Evolutionary conservation across 352 stramenopile species (phyloP), one percentile per base, ranked within the genome.

Genomic region (Phytophthora quininea): DNA sequence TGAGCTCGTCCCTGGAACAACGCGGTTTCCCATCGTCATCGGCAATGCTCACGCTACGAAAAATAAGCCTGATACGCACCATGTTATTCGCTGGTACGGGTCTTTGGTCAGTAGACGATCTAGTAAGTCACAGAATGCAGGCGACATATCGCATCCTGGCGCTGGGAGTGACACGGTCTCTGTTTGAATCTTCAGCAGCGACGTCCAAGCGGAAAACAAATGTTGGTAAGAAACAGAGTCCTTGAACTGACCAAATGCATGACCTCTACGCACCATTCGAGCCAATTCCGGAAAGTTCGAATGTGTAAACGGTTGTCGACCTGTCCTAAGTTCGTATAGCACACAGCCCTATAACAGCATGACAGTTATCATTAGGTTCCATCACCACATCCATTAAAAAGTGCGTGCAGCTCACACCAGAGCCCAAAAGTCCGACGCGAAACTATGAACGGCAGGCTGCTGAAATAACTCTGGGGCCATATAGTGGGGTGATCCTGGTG

Each of bases 401-500:
- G 12, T 7, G 27, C 27, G 35, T 58, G 6, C 51, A 56, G 15
- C 58, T 1, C 40, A 27, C 69, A 96, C 88, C 73, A 96, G 54
- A 19, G 88, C 86, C 88, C 88, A 96, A 64, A 96, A 94, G 48
- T 95, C 93, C 10, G 90, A 97, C 27, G 88, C 91, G 65, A 97
- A 97, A 56, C 86, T 97, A 69, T 97, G 88, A 3, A 96, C 71
- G 31, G 81, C 80, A 15, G 86, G 74, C 19, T 92, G 76, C 6
- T 92, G 80, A 62, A 98, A 98, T 31, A 98, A 74, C 58, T 98
- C 93, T 0, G 93, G 92, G 1, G 93, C 91, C 92, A 97, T 98
- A 69, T 98, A 98, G 58, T 91, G 90, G 0, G 91, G 90, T 3
- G 88, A 95, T 5, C 91, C 92, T 35, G 82, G 75, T 12, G 72